phyloP scores from a whole-genome alignment of 2,329 filamentous ascomycete genomes.

The Aspergillus fumigatiaffinis region DNA sequence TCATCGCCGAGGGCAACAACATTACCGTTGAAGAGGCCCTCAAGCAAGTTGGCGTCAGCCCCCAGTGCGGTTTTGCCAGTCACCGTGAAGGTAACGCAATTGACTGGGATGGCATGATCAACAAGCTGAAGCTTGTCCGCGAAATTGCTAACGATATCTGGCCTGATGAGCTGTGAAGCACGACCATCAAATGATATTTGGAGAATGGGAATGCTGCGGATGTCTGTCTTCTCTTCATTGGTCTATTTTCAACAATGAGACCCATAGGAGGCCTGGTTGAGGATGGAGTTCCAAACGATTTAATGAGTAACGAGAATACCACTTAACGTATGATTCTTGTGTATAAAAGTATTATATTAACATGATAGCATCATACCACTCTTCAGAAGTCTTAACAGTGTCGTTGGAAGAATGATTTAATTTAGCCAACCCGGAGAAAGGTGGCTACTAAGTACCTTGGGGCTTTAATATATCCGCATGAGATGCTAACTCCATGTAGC shows the following conservation, averaged over 20 bases:
- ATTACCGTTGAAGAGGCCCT: conserved; percentile 64
- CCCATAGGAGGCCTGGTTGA: background rate
- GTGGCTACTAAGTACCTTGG: background rate
- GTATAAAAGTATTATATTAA: conserved; percentile 6
- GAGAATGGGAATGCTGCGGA: conserved; percentile 1
- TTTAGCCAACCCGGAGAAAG: too few relatives aligned
- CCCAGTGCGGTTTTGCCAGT: conserved; percentile 71
- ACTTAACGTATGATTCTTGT: conserved; percentile 18
- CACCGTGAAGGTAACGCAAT: conserved; percentile 71
- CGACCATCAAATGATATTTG: conserved; percentile 9
- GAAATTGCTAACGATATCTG: conserved; percentile 71
- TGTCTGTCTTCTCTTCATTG: conserved; percentile 2
- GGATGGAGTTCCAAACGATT: conserved; percentile 13
- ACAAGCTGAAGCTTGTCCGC: conserved; percentile 67
- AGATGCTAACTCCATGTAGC: background rate
- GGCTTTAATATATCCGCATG: background rate
- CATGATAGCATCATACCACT: too few relatives aligned
- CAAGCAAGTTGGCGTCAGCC: conserved; percentile 63
- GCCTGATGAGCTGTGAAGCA: conserved; percentile 49
- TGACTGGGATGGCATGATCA: conserved; percentile 65
- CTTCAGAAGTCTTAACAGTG: background rate
- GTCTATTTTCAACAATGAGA: conserved; percentile 12
- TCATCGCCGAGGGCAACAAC: conserved; percentile 64
- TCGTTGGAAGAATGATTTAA: background rate
- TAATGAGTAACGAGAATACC: conserved; percentile 10